Evolutionary conservation across 305 asterid genomes (phyloP).

Genomic region (Rubia occidens): DNA sequence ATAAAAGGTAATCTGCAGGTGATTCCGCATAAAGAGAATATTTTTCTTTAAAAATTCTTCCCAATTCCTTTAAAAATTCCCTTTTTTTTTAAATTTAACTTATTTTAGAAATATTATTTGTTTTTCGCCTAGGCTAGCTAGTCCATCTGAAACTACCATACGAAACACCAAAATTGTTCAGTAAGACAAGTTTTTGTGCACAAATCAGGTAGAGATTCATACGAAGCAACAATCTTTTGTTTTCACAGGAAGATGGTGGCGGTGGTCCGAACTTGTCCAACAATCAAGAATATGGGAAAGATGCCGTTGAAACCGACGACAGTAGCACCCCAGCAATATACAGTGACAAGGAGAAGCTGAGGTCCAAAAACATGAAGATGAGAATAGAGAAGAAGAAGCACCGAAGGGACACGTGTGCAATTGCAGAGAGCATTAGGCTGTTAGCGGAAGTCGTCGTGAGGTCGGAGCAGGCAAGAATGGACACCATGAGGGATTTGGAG

Average conservation of each 20-base stretch:
- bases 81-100: too few relatives aligned
- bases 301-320: constrained; percentile 30
- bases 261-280: constrained; percentile 26
- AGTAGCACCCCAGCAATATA: constrained; percentile 57
- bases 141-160: too few relatives aligned
- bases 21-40: too few relatives aligned
- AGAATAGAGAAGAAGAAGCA: constrained; percentile 31
- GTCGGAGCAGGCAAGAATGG: constrained; percentile 65
- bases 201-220: too few relatives aligned
- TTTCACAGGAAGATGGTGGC: constrained; percentile 32
- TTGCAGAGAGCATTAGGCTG: constrained; percentile 66
- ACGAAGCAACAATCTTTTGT: background rate
- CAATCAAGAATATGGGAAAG: background rate
- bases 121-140: too few relatives aligned
- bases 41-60: too few relatives aligned
- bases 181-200: too few relatives aligned
- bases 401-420: constrained; percentile 37
- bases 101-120: too few relatives aligned
- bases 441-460: constrained; percentile 58
- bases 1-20: too few relatives aligned
- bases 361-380: constrained; percentile 20
- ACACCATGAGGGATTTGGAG: constrained; percentile 67
- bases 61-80: too few relatives aligned
- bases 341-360: constrained; percentile 25
- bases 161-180: too few relatives aligned